phyloP scores from a whole-genome alignment of 2,329 filamentous ascomycete species.

The Colletotrichum viniferum region DNA sequence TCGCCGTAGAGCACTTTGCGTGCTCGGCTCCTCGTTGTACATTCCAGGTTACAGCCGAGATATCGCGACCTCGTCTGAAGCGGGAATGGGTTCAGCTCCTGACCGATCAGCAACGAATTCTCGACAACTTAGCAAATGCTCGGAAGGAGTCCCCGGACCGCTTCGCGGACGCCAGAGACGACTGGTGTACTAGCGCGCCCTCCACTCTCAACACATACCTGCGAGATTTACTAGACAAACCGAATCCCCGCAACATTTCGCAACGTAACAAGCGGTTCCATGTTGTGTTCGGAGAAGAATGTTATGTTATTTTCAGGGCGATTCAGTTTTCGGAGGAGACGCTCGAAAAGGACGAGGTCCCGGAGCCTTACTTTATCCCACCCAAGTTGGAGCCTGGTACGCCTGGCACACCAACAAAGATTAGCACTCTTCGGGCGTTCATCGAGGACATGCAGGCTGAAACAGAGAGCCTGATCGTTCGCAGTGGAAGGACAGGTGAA shows the following conservation, averaged over 20 bases:
- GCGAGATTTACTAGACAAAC: slow-evolving; percentile 49
- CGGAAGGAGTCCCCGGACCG: slow-evolving; percentile 51
- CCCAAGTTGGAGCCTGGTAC: slow-evolving; percentile 32
- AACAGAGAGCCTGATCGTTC: slow-evolving; percentile 45
- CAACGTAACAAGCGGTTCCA: slow-evolving; percentile 62
- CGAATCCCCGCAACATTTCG: slow-evolving; percentile 48
- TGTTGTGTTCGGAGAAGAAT: slow-evolving; percentile 56
- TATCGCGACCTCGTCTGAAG: slow-evolving; percentile 53
- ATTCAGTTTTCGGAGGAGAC: slow-evolving; percentile 52
- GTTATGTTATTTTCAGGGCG: slow-evolving; percentile 51
- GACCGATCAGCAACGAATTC: slow-evolving; percentile 49
- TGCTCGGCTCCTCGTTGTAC: slow-evolving; percentile 49
- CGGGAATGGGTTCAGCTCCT: slow-evolving; percentile 47
- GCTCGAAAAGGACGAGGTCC: slow-evolving; percentile 41
- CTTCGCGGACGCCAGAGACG: slow-evolving; percentile 46
- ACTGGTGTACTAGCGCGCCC: slow-evolving; percentile 45
- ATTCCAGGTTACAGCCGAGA: slow-evolving; percentile 48
- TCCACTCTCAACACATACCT: slow-evolving; percentile 56
- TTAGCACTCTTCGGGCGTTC: slow-evolving; percentile 49
- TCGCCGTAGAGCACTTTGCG: slow-evolving; percentile 20
- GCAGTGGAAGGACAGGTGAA: slow-evolving; percentile 23
- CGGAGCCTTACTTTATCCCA: slow-evolving; percentile 41
- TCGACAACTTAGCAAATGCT: slow-evolving; percentile 40
- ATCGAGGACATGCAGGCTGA: slow-evolving; percentile 55
- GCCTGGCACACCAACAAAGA: slow-evolving; percentile 34